Conservation (phyloP, 2,329 filamentous ascomycete genomes). For the Trichoderma lentiforme region DNA sequence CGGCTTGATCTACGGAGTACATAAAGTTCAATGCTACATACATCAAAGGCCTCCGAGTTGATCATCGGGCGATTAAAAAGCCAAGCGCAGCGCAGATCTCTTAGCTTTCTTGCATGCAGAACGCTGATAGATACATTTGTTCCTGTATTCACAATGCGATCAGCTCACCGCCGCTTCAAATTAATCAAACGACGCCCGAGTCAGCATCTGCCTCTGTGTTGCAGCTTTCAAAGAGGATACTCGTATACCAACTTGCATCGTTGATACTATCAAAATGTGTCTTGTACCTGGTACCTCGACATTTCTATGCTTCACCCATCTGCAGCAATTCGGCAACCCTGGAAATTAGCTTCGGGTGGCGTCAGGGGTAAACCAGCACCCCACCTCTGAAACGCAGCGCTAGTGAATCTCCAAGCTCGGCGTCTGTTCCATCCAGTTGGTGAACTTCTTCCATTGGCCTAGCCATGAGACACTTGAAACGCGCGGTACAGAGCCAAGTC, state of each 20-base stretch:
- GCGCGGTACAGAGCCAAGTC: slow-evolving; percentile 3
- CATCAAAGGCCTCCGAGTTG: neutral
- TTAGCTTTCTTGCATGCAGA: neutral
- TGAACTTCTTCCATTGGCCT: slow-evolving; percentile 7
- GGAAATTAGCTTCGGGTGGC: slow-evolving; percentile 16
- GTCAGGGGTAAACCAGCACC: neutral
- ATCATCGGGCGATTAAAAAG: neutral
- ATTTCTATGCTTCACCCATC: neutral
- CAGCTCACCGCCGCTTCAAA: neutral
- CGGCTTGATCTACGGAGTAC: neutral
- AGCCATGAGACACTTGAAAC: slow-evolving; percentile 12
- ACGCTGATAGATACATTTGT: neutral
- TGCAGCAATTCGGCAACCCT: neutral
- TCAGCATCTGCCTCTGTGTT: neutral
- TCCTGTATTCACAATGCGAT: neutral
- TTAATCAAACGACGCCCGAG: neutral
- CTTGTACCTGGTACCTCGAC: neutral
- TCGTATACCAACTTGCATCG: neutral
- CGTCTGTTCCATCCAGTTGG: slow-evolving; percentile 14
- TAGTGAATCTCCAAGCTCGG: slow-evolving; percentile 8
- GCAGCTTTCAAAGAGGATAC: neutral
- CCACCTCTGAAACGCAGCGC: slow-evolving; percentile 13
- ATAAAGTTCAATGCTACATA: neutral
- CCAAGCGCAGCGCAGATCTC: neutral
- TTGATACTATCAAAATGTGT: neutral